Conservation (phyloP, 805 yeast species). For the Ogataea degrootiae region DNA sequence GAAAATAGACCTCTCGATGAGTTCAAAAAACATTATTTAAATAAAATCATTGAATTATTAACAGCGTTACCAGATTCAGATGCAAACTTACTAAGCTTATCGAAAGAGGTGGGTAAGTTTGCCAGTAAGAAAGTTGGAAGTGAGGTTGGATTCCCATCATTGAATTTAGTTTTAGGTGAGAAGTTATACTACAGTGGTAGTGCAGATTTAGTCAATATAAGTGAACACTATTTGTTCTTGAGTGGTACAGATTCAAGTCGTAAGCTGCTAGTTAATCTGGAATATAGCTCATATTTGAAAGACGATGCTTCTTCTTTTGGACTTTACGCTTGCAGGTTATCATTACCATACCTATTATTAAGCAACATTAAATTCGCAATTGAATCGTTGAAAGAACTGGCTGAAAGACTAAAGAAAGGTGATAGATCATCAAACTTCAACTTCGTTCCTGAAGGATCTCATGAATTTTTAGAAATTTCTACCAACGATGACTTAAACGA, state of each 20-base stretch:
- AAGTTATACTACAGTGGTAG: conserved; percentile 43
- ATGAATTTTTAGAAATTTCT: conserved; percentile 31
- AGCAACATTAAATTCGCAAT: conserved; percentile 60
- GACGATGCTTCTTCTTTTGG: conserved; percentile 27
- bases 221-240: conserved; percentile 27
- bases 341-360: conserved; percentile 68
- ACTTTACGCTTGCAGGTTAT: conserved; percentile 43
- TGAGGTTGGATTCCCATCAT: conserved; percentile 67
- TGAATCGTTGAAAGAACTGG: conserved; percentile 35
- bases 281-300: conserved; percentile 27
- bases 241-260: conserved; percentile 17
- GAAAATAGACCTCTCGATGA: conserved; percentile 33
- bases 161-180: conserved; percentile 70
- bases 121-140: conserved; percentile 43
- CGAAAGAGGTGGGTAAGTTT: conserved; percentile 67
- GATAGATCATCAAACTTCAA: conserved; percentile 10
- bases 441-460: conserved; percentile 16
- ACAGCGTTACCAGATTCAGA: conserved; percentile 44
- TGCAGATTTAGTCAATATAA: conserved; percentile 19
- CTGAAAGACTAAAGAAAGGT: conserved; percentile 27
- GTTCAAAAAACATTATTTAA: conserved; percentile 20
- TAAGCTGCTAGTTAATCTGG: conserved; percentile 32
- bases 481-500: conserved; percentile 18
- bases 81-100: conserved; percentile 60
- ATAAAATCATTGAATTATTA: conserved; percentile 39